Evolutionary conservation across 345 rosid genomes (phyloP).

Genomic region (Gossypium thurberi): DNA sequence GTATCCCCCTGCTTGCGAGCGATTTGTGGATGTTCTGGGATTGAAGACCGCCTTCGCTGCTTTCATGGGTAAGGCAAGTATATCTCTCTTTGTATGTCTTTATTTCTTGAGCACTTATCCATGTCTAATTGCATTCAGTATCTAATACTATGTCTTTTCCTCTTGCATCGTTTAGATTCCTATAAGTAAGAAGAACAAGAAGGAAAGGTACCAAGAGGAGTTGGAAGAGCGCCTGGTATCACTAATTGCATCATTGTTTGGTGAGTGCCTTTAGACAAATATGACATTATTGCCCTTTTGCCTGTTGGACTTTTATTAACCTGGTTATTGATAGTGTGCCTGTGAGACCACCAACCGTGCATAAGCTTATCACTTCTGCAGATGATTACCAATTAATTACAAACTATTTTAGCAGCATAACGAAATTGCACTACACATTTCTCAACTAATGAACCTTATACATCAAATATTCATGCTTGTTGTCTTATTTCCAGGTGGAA

Average conservation of each 20-base stretch:
- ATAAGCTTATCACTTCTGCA: neutral
- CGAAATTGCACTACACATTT: neutral
- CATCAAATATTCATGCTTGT: neutral
- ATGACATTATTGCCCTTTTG: neutral
- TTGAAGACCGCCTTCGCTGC: conserved; percentile 94
- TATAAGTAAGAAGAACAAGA: conserved; percentile 74
- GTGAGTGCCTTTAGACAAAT: conserved; percentile 40
- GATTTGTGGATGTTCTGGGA: conserved; percentile 92
- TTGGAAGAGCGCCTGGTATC: conserved; percentile 83
- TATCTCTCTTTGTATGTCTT: conserved; percentile 1
- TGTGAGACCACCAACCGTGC: neutral
- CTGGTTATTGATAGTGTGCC: neutral
- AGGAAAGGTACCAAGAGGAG: conserved; percentile 81
- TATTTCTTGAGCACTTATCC: neutral
- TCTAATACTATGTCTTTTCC: conserved; percentile 6
- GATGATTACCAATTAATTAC: neutral
- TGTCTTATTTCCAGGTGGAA: conserved; percentile 53
- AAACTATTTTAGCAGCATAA: neutral
- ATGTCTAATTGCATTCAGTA: conserved; percentile 1
- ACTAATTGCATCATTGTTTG: conserved; percentile 78
- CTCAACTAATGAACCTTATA: neutral
- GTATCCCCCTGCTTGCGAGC: conserved; percentile 92
- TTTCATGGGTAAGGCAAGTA: conserved; percentile 99
- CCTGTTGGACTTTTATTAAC: too few species aligned
- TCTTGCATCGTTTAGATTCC: conserved; percentile 56